Evolutionary conservation across 2,329 filamentous ascomycete genomes (phyloP).

Genomic region (Aspergillus puulaauensis): DNA sequence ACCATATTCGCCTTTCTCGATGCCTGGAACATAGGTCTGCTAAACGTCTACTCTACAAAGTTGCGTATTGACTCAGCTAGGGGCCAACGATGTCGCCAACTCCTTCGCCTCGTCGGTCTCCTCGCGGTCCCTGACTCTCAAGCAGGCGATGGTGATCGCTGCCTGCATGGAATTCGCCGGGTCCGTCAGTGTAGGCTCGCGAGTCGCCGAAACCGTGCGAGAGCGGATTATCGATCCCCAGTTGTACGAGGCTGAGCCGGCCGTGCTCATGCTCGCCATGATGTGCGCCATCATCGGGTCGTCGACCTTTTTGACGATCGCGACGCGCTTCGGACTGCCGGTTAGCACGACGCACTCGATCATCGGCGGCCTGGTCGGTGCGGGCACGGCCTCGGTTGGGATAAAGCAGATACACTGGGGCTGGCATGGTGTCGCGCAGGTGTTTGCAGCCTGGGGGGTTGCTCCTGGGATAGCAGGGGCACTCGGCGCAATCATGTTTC

Average conservation of each 20-base stretch:
- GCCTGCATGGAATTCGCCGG: conserved; percentile 51
- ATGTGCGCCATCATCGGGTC: conserved; percentile 23
- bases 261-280: conserved; percentile 35
- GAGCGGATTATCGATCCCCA: conserved; percentile 38
- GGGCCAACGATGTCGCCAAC: conserved; percentile 48
- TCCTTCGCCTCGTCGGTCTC: conserved; percentile 52
- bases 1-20: conserved; percentile 6
- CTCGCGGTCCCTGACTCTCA: conserved; percentile 50
- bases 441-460: conserved; percentile 47
- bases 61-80: not conserved
- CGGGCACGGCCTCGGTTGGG: conserved; percentile 4
- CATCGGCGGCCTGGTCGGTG: conserved; percentile 27
- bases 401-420: conserved; percentile 30
- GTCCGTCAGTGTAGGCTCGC: conserved; percentile 49
- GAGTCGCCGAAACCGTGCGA: conserved; percentile 40
- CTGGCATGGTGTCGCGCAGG: conserved; percentile 40
- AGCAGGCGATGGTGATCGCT: conserved; percentile 49
- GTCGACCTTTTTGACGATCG: conserved; percentile 30
- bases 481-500: conserved; percentile 49
- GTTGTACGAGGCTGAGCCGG: conserved; percentile 31
- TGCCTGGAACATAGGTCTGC: conserved; percentile 4
- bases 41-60: no score
- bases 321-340: conserved; percentile 30
- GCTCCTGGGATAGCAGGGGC: conserved; percentile 48
- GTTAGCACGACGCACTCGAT: conserved; percentile 39